These are phyloP conservation scores for Exophiala lecanii-corni DNA, from an alignment of 2,329 filamentous ascomycete species.

Conservation along the genomic window DNA sequence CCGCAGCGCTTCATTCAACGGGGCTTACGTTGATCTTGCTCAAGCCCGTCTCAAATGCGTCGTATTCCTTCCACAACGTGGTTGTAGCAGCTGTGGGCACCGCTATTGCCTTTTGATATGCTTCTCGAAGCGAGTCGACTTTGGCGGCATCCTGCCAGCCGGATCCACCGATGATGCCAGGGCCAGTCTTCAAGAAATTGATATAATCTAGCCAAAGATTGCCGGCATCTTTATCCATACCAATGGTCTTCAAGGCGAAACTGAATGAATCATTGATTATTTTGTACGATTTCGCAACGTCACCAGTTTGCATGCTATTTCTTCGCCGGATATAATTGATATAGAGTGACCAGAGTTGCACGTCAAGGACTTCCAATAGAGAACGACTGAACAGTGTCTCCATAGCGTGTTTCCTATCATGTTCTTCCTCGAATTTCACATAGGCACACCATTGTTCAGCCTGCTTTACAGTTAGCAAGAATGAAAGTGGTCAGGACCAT, in stretches of 20 bases:
- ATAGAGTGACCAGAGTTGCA: slow-evolving; percentile 87
- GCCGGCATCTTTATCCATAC: slow-evolving; percentile 85
- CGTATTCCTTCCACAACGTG: slow-evolving; percentile 92
- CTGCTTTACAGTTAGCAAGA: slow-evolving; percentile 49
- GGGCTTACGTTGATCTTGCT: slow-evolving; percentile 80
- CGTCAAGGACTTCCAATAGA: slow-evolving; percentile 72
- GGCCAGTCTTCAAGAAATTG: slow-evolving; percentile 82
- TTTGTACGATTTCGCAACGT: slow-evolving; percentile 68
- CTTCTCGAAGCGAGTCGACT: slow-evolving; percentile 87
- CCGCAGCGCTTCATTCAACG: neutral
- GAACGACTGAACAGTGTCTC: slow-evolving; percentile 80
- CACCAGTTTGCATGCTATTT: slow-evolving; percentile 79
- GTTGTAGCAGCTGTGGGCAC: slow-evolving; percentile 81
- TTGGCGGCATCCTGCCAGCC: slow-evolving; percentile 98
- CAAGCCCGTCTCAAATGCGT: slow-evolving; percentile 87
- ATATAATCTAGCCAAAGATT: slow-evolving; percentile 93
- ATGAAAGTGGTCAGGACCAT: slow-evolving; percentile 9
- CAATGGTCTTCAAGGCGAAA: slow-evolving; percentile 83
- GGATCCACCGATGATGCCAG: slow-evolving; percentile 76
- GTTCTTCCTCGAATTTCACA: slow-evolving; percentile 80
- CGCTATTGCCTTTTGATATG: slow-evolving; percentile 83
- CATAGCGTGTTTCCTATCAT: slow-evolving; percentile 74
- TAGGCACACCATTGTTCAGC: slow-evolving; percentile 88
- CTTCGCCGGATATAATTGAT: slow-evolving; percentile 90
- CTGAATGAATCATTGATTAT: slow-evolving; percentile 85